Conservation (phyloP, 2,329 filamentous ascomycete species). For the Grosmannia huntii region DNA sequence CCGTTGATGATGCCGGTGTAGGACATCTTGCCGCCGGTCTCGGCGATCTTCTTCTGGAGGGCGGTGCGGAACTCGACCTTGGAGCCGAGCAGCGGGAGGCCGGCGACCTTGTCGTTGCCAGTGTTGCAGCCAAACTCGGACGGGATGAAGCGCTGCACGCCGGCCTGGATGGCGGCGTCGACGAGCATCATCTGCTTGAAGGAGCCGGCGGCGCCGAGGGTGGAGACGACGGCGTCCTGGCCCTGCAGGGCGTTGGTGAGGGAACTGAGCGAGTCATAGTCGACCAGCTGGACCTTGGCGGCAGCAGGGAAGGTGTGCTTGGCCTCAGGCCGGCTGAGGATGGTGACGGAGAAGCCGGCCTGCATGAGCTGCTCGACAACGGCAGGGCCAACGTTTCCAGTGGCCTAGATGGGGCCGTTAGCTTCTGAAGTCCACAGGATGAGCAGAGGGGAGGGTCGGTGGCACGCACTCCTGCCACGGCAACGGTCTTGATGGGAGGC, state of each 20-base stretch:
- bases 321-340: constrained; percentile 30
- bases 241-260: constrained; percentile 36
- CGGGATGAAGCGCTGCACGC: constrained; percentile 42
- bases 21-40: constrained; percentile 8
- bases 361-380: constrained; percentile 28
- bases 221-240: constrained; percentile 26
- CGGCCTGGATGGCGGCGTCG: constrained; percentile 40
- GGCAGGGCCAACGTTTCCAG: constrained; percentile 26
- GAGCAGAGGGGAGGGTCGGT: no score
- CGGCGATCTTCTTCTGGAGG: constrained; percentile 14
- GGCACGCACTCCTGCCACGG: not conserved
- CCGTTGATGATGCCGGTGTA: constrained; percentile 3
- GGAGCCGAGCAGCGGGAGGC: constrained; percentile 15
- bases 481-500: constrained; percentile 1
- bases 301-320: constrained; percentile 26
- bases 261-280: constrained; percentile 29
- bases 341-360: constrained; percentile 37
- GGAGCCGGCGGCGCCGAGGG: not conserved
- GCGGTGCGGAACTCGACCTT: constrained; percentile 19
- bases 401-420: constrained; percentile 21
- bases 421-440: not conserved
- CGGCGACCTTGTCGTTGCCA: constrained; percentile 13
- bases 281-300: constrained; percentile 26
- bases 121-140: constrained; percentile 35
- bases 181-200: constrained; percentile 35